These are phyloP conservation scores for Cinnamomum chago DNA, from an alignment of 164 flowering plant species.

Conservation along the genomic window DNA sequence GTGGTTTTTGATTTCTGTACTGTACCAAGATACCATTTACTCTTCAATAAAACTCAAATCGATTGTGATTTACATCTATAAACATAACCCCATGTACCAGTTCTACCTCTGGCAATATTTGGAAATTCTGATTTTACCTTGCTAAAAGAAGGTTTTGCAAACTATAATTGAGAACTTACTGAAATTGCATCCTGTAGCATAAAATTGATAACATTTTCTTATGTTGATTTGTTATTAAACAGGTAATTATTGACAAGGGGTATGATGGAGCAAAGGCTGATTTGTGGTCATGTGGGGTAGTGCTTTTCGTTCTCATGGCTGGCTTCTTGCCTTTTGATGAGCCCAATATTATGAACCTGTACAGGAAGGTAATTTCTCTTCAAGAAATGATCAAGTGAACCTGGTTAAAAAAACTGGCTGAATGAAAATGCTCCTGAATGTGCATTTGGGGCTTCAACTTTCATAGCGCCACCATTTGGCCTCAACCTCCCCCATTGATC, in stretches of 20 bases:
- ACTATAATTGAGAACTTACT: background rate
- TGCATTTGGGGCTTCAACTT: background rate
- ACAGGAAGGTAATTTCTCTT: slow-evolving; percentile 6
- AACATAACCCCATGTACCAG: too few species aligned
- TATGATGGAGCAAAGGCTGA: slow-evolving; percentile 15
- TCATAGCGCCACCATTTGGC: background rate
- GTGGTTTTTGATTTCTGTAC: too few species aligned
- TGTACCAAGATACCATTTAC: too few species aligned
- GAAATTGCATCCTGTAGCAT: background rate
- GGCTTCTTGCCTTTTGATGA: slow-evolving; percentile 18
- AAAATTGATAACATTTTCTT: background rate
- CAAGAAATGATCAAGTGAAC: background rate
- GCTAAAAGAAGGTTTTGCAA: background rate
- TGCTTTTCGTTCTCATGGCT: slow-evolving; percentile 18
- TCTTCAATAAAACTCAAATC: too few species aligned
- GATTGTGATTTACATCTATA: too few species aligned
- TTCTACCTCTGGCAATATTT: too few species aligned
- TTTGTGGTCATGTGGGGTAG: slow-evolving; percentile 16
- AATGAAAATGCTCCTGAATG: background rate
- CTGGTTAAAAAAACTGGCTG: too few species aligned
- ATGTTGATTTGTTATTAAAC: background rate
- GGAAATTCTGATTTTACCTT: too few species aligned
- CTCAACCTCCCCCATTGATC: background rate
- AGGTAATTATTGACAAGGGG: slow-evolving; percentile 13
- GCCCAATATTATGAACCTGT: slow-evolving; percentile 10